A percentile compares a stretch with the other conserved stretches of the same genome.
phyloP scores from a whole-genome alignment of 2,329 filamentous ascomycete genomes.

The Ophiocordyceps polyrhachis-furcata region DNA sequence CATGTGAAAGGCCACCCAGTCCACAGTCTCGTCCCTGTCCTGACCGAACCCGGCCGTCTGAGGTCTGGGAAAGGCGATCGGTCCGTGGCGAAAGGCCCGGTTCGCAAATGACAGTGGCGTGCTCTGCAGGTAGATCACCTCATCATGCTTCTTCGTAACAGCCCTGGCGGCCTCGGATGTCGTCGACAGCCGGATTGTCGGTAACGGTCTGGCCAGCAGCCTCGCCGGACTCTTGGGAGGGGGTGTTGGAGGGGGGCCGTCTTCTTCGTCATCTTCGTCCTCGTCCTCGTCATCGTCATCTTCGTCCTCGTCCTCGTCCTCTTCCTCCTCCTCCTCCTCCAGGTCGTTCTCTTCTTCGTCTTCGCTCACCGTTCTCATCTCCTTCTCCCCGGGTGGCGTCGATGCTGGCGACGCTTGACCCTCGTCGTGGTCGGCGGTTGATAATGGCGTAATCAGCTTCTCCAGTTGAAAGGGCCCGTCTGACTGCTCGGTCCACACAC shows the following conservation, averaged over 20 bases:
- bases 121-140: conserved; percentile 27
- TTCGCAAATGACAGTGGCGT: conserved; percentile 29
- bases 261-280: not conserved
- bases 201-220: not conserved
- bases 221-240: conserved; percentile 9
- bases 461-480: conserved; percentile 31
- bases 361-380: not conserved
- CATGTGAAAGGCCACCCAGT: conserved; percentile 49
- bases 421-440: conserved; percentile 9
- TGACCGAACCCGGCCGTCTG: conserved; percentile 15
- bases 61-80: conserved; percentile 30
- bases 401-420: no score
- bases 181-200: conserved; percentile 6
- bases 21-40: conserved; percentile 28
- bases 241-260: not conserved
- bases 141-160: conserved; percentile 16
- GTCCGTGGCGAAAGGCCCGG: conserved; percentile 33
- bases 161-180: conserved; percentile 7
- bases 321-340: no score
- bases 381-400: not conserved
- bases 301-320: no score
- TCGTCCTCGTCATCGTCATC: not conserved
- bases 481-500: conserved; percentile 7
- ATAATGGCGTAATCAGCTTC: conserved; percentile 18
- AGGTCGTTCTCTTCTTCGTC: not conserved